phyloP scores from a whole-genome alignment of 805 yeast genomes.

The Ogataea glucozyma region DNA sequence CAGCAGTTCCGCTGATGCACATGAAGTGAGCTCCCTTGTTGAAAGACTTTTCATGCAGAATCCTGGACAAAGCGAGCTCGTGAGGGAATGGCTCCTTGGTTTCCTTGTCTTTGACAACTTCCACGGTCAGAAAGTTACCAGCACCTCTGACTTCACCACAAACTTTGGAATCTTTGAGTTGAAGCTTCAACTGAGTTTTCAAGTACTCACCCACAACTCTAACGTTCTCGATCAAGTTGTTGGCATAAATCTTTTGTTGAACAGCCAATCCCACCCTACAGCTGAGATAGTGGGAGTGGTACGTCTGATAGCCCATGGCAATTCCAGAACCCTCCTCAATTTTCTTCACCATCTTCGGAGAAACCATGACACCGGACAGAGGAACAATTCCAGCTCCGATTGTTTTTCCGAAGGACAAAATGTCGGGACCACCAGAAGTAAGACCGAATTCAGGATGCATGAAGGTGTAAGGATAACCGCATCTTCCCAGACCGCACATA shows the following conservation, averaged over 20 bases:
- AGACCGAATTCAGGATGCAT: constrained; percentile 21
- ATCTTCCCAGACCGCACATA: constrained; percentile 57
- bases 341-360: constrained; percentile 41
- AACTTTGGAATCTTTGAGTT: constrained; percentile 30
- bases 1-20: constrained; percentile 21
- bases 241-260: constrained; percentile 41
- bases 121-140: constrained; percentile 55
- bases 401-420: constrained; percentile 50
- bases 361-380: constrained; percentile 45
- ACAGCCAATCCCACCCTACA: constrained; percentile 47
- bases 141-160: constrained; percentile 53
- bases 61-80: constrained; percentile 23
- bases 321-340: constrained; percentile 42
- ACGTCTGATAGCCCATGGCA: constrained; percentile 49
- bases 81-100: constrained; percentile 46
- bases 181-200: constrained; percentile 36
- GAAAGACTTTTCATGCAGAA: constrained; percentile 15
- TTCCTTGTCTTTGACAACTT: constrained; percentile 45
- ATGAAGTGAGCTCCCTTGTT: constrained; percentile 17
- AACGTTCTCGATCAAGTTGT: constrained; percentile 42
- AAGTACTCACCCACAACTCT: constrained; percentile 42
- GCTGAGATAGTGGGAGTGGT: constrained; percentile 46
- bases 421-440: constrained; percentile 41
- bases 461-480: constrained; percentile 47
- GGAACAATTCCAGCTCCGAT: constrained; percentile 52